Evolutionary conservation across 768 basidiomycete species (phyloP).

Genomic region (Nidularia pulvinata): DNA sequence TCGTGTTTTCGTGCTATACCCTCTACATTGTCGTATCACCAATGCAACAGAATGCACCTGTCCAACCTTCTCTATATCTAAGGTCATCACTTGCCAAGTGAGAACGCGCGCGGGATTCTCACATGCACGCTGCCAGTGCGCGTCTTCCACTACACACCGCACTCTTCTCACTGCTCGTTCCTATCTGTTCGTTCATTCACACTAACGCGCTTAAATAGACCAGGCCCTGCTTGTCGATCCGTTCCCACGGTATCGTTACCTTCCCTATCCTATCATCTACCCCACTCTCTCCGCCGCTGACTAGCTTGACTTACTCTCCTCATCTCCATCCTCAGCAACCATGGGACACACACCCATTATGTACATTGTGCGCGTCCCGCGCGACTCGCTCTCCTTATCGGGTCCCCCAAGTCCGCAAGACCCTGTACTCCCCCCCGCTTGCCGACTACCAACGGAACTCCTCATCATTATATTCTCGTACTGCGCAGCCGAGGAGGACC

Average conservation of each 20-base stretch:
- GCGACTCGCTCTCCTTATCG: not conserved
- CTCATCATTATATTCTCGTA: slow-evolving; percentile 61
- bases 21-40: too few relatives aligned
- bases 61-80: too few relatives aligned
- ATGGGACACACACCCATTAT: not conserved
- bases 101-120: too few relatives aligned
- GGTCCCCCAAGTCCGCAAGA: not conserved
- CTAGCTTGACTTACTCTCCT: not conserved
- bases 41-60: too few relatives aligned
- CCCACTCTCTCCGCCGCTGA: not conserved
- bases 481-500: slow-evolving; percentile 38
- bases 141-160: too few relatives aligned
- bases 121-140: too few relatives aligned
- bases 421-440: slow-evolving; percentile 13
- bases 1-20: too few relatives aligned
- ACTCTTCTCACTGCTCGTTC: too few relatives aligned
- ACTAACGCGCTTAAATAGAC: too few relatives aligned
- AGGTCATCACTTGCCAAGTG: too few relatives aligned
- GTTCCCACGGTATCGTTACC: slow-evolving; percentile 5
- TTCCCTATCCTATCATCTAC: not conserved
- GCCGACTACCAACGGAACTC: slow-evolving; percentile 56
- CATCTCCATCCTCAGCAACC: slow-evolving; percentile 2
- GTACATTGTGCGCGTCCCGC: not conserved
- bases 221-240: not conserved
- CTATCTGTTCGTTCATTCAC: too few relatives aligned